Conservation (phyloP, 768 basidiomycete species). For the Macrolepiota fuliginosa region DNA sequence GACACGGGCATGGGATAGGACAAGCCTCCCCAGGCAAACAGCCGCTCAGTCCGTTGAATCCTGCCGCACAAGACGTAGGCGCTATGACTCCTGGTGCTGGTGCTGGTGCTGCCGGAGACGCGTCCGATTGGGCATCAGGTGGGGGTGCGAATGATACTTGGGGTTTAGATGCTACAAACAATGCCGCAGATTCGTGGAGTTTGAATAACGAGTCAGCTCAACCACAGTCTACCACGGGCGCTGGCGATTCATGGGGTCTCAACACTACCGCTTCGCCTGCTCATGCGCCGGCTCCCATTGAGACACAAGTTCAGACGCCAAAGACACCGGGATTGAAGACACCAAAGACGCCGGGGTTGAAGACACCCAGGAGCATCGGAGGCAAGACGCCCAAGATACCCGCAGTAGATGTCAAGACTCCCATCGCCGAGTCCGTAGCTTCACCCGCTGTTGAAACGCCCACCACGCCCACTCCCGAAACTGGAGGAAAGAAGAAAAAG, state of each 20-base stretch:
- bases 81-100: constrained; percentile 10
- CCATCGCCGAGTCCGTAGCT: neutral
- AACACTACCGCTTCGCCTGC: constrained; percentile 5
- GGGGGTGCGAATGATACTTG: constrained; percentile 12
- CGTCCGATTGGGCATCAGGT: constrained; percentile 11
- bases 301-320: neutral
- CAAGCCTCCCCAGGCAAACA: constrained; percentile 18
- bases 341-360: constrained; percentile 7
- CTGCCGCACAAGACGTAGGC: constrained; percentile 23
- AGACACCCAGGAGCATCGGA: constrained; percentile 5
- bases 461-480: constrained; percentile 4
- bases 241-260: constrained; percentile 1
- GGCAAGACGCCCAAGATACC: constrained; percentile 9
- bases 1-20: constrained; percentile 14
- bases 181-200: neutral
- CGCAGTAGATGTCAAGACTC: neutral
- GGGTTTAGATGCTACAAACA: neutral
- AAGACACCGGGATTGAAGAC: constrained; percentile 7
- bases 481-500: constrained; percentile 24
- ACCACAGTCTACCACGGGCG: neutral
- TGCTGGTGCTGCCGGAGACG: constrained; percentile 9
- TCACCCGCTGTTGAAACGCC: constrained; percentile 15
- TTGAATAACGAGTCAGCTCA: neutral
- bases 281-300: constrained; percentile 9
- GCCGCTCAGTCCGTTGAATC: constrained; percentile 31